Base-by-base conservation (phyloP, 441 rosid species). In the Geranium incanum region DNA sequence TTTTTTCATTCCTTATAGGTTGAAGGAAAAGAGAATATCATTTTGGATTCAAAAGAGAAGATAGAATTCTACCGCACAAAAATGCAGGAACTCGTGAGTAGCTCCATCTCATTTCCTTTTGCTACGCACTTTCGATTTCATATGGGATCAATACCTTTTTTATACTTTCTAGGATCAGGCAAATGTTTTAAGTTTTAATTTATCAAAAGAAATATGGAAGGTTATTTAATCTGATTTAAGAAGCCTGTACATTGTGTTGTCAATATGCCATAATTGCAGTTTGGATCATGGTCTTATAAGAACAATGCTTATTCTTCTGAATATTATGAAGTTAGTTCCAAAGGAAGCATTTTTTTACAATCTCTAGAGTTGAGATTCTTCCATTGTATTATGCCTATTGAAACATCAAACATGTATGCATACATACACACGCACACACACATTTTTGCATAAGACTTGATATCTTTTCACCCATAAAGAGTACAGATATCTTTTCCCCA, bases 21-120 rank as follows among this genome's bases (percentile, higher is more conserved):
- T 78, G 90, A 81, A 19, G 85, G 79, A 79, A 79, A 81, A 75
- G 86, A 84, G 80, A 91, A 85, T 74, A 75, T 76, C 72, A 87
- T 90, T 74, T 82, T 95, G 87, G 97, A 90, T 80, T 95, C 97
- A 52, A 90, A 82, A 72, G 97, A 92, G 86, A 95, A 95, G 88
- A 81, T 94, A 76, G 97, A 92, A 76, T 92, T 84, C 84, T 95
- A 92, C 83, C 89, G 97, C 70, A 55, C 86, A 13, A 95, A 89
- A 84, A 92, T 95, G 97, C 99, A 92, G 83, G 96, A 95, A 62
- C 90, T 95, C 84, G 97, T 95, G 85, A 90, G 97, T 85, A 77
- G 72, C 78, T 78, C 66, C 33, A 28, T 28, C 33, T 28, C 33
- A 28, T 50, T 52, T 23, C n/a, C 19, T 66, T 62, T 36, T 21